phyloP scores from a whole-genome alignment of 257 asterid species.

The Perilla frutescens region DNA sequence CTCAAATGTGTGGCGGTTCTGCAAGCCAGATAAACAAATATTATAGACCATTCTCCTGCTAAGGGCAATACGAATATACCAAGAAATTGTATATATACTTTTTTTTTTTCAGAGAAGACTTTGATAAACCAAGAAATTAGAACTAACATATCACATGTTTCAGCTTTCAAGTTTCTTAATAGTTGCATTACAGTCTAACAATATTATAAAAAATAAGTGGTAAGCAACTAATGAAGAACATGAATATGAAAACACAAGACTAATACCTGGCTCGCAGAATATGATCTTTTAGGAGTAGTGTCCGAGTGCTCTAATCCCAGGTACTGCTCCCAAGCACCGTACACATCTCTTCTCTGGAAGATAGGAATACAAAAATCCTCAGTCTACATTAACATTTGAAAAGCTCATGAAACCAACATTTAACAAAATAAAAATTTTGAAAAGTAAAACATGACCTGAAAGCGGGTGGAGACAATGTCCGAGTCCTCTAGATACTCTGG shows the following conservation, averaged over 20 bases:
- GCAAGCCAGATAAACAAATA: slow-evolving; percentile 33
- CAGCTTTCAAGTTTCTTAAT: neutral
- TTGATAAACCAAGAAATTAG: neutral
- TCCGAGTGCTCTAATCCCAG: slow-evolving; percentile 83
- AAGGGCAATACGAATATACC: neutral
- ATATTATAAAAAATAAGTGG: neutral
- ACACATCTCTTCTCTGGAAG: slow-evolving; percentile 70
- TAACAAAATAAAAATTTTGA: neutral
- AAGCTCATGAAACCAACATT: slow-evolving; percentile 21
- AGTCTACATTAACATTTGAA: slow-evolving; percentile 23
- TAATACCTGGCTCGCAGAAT: slow-evolving; percentile 63
- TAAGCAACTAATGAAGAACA: neutral
- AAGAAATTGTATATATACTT: slow-evolving; percentile 3
- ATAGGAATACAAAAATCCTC: slow-evolving; percentile 12
- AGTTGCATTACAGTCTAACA: neutral
- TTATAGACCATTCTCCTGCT: neutral
- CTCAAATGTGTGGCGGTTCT: slow-evolving; percentile 76
- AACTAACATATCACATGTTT: neutral
- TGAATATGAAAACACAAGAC: neutral
- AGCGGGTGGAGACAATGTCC: slow-evolving; percentile 67
- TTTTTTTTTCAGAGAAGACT: neutral
- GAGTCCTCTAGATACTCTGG: slow-evolving; percentile 81
- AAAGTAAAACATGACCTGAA: slow-evolving; percentile 56
- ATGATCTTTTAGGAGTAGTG: slow-evolving; percentile 70
- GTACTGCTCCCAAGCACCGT: slow-evolving; percentile 90